These are phyloP conservation scores for Gossypium ekmanianum DNA, from an alignment of 345 rosid genomes.

Conservation along the genomic window DNA sequence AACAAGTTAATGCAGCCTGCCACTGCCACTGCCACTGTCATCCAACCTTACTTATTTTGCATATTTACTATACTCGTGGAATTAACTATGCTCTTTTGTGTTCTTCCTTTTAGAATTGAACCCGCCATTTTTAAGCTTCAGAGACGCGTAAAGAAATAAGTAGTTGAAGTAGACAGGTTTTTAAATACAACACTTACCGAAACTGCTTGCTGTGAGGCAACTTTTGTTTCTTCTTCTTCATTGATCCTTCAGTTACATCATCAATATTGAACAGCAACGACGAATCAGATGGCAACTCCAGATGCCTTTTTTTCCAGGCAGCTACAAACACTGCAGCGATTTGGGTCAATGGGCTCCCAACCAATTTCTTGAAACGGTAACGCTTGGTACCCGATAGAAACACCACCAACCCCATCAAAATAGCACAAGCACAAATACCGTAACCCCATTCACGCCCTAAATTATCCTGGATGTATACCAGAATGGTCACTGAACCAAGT, in stretches of 20 bases:
- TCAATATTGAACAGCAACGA: slow-evolving; percentile 51
- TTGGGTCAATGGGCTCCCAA: slow-evolving; percentile 89
- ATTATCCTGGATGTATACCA: slow-evolving; percentile 85
- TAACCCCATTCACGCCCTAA: slow-evolving; percentile 87
- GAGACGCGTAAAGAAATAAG: not conserved
- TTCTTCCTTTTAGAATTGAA: too few relatives aligned
- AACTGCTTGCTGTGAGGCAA: slow-evolving; percentile 70
- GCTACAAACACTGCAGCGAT: slow-evolving; percentile 60
- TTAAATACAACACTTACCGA: slow-evolving; percentile 41
- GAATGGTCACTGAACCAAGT: slow-evolving; percentile 72
- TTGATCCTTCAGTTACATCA: slow-evolving; percentile 38
- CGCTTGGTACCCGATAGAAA: slow-evolving; percentile 71
- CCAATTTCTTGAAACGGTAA: slow-evolving; percentile 84
- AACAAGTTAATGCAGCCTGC: too few relatives aligned
- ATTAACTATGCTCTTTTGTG: too few relatives aligned
- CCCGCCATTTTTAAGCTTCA: too few relatives aligned
- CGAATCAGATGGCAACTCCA: slow-evolving; percentile 59
- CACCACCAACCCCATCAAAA: slow-evolving; percentile 46
- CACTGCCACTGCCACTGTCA: too few relatives aligned
- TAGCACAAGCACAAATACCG: slow-evolving; percentile 74
- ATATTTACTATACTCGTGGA: too few relatives aligned
- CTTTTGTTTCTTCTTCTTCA: slow-evolving; percentile 52
- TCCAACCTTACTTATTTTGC: too few relatives aligned
- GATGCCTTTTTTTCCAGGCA: slow-evolving; percentile 61
- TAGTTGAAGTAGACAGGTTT: not conserved